Conservation (phyloP, 768 basidiomycete genomes). For the Pholiota molesta region DNA sequence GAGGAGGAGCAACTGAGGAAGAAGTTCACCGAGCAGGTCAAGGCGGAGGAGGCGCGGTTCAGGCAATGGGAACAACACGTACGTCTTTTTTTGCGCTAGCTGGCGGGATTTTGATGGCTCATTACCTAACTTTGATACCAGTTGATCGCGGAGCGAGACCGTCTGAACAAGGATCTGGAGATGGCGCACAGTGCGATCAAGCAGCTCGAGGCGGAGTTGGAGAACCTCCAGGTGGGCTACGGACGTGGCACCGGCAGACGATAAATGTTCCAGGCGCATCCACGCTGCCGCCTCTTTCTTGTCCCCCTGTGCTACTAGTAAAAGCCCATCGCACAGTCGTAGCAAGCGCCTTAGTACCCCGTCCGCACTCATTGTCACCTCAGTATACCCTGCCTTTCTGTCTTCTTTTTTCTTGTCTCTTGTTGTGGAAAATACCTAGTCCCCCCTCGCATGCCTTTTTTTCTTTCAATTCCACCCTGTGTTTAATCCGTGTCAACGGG, state of each 20-base stretch:
- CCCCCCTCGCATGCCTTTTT: background rate
- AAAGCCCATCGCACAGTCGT: background rate
- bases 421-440: constrained; percentile 9
- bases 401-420: constrained; percentile 3
- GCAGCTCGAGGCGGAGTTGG: constrained; percentile 86
- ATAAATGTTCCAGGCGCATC: constrained; percentile 44
- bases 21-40: constrained; percentile 99
- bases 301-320: background rate
- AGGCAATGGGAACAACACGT: constrained; percentile 99
- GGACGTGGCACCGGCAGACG: constrained; percentile 73
- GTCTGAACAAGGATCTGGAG: constrained; percentile 99
- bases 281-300: background rate
- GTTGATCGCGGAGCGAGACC: constrained; percentile 98
- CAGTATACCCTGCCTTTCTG: background rate
- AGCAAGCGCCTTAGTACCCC: background rate
- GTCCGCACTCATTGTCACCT: background rate
- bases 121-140: constrained; percentile 34
- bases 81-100: constrained; percentile 35
- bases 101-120: background rate
- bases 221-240: constrained; percentile 86
- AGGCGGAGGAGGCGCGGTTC: constrained; percentile 96
- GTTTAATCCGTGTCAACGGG: background rate
- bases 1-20: constrained; percentile 97
- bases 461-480: background rate
- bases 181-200: constrained; percentile 91